A percentile compares a stretch with the other conserved stretches of the same genome.
Conservation (phyloP, 2,329 filamentous ascomycete genomes). For the Diaporthe velutina region DNA sequence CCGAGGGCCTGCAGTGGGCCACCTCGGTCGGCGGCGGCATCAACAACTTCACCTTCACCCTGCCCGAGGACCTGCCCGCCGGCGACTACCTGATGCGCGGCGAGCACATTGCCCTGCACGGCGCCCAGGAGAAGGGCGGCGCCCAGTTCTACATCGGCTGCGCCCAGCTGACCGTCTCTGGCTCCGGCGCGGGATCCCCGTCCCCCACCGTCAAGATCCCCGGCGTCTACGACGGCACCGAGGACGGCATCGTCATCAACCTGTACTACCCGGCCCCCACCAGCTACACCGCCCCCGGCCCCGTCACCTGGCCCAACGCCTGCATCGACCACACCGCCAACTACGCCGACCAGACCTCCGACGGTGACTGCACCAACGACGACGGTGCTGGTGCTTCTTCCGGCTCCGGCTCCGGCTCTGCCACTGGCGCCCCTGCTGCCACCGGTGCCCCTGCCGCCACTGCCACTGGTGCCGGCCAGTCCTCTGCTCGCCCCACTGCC, state of each 20-base stretch:
- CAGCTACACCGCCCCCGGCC: slow-evolving; percentile 50
- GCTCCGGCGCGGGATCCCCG: slow-evolving; percentile 48
- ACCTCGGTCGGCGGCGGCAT: slow-evolving; percentile 46
- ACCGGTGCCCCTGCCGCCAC: not conserved
- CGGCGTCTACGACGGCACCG: slow-evolving; percentile 49
- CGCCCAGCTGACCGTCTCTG: slow-evolving; percentile 50
- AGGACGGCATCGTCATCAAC: slow-evolving; percentile 51
- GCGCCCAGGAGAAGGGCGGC: slow-evolving; percentile 48
- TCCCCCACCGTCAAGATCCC: slow-evolving; percentile 49
- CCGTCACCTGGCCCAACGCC: slow-evolving; percentile 49
- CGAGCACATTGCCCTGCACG: slow-evolving; percentile 56
- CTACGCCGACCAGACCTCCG: slow-evolving; percentile 48
- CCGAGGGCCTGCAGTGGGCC: slow-evolving; percentile 49
- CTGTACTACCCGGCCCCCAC: slow-evolving; percentile 52
- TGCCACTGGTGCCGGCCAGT: not conserved
- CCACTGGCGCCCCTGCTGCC: not conserved
- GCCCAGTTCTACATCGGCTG: slow-evolving; percentile 56
- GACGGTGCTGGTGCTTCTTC: slow-evolving; percentile 23
- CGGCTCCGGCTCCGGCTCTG: not conserved
- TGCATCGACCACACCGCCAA: slow-evolving; percentile 55
- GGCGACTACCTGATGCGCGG: slow-evolving; percentile 58
- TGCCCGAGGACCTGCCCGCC: slow-evolving; percentile 47
- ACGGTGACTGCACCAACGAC: slow-evolving; percentile 52
- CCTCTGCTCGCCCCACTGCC: slow-evolving; percentile 1
- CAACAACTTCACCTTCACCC: slow-evolving; percentile 52